These are phyloP conservation scores for Lodderomyces parapsilosis DNA, from an alignment of 1,139 yeast species.

Conservation along the genomic window DNA sequence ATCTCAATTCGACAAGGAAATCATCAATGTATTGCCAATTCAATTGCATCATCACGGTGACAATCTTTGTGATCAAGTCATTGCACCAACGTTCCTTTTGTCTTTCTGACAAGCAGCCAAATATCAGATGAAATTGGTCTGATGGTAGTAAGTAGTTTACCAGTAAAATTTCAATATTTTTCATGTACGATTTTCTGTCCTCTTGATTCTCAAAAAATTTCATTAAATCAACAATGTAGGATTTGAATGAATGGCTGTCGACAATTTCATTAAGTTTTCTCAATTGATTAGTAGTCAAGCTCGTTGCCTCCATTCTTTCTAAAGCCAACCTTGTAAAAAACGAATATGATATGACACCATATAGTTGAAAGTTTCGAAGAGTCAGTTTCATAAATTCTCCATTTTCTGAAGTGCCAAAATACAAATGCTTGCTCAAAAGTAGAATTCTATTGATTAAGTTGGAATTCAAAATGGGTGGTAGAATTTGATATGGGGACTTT, in stretches of 20 bases:
- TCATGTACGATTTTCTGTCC: background rate
- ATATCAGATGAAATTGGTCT: slow-evolving; percentile 10
- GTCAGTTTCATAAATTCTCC: background rate
- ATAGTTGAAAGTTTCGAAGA: slow-evolving; percentile 1
- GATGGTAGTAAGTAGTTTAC: background rate
- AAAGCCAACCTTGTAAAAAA: slow-evolving; percentile 4
- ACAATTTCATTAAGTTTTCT: slow-evolving; percentile 1
- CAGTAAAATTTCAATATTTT: background rate
- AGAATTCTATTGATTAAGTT: slow-evolving; percentile 10
- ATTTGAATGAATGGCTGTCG: slow-evolving; percentile 8
- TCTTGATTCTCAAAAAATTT: slow-evolving; percentile 8
- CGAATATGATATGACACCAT: slow-evolving; percentile 4
- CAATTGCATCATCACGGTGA: background rate
- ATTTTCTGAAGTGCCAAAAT: background rate
- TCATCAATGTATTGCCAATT: slow-evolving; percentile 2
- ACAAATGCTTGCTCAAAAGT: background rate
- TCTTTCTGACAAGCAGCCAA: slow-evolving; percentile 11
- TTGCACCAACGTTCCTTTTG: slow-evolving; percentile 11
- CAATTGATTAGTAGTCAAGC: background rate
- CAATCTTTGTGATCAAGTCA: slow-evolving; percentile 6
- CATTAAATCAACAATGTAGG: slow-evolving; percentile 8
- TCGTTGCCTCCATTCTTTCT: background rate
- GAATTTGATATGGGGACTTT: slow-evolving; percentile 4
- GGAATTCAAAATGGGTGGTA: slow-evolving; percentile 6
- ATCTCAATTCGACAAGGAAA: background rate